Evolutionary conservation across 169 alveolate species (phyloP), one percentile per base, ranked within the genome.

Genomic region (Cytauxzoon felis): DNA sequence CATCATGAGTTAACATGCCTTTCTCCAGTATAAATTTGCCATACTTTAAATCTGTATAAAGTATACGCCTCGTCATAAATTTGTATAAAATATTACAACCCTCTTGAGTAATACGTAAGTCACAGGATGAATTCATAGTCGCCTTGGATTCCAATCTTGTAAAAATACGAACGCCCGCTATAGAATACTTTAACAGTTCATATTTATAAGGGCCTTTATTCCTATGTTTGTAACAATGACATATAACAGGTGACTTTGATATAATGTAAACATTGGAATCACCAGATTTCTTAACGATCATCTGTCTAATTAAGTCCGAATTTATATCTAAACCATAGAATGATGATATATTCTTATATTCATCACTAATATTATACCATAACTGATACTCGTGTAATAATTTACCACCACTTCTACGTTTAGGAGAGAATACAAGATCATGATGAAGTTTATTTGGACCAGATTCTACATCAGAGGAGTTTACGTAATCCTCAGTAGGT

Each of bases 41-140:
- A 18, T 61, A 71, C 23, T 51, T 23, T 21, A 27, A 9, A 36
- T 71, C 63, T 5, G 70, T 60, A 13, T 51, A 59, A 1, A 60
- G 16, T 23, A 53, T 58, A 13, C 82, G 60, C 27, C 70, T 38
- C 23, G 45, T 21, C 0, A 51, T n/a, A 34, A 53, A 49, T 26
- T 26, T 19, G 30, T 56, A 47, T 26, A 71, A 26, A 5, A 57
- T 41, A 11, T 40, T 3, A 13, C 70, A 21, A 23, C 57, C 56
- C 29, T 71, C 82, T 47, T 71, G 82, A 8, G 82, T 45, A 9
- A 71, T 52, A 16, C 82, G 69, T 57, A 71, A 56, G 19, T 26
- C 42, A 29, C 82, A 58, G 9, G 23, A 40, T 0, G 68, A 30
- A 11, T 32, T 62, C 13, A 6, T 5, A 1, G 69, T 50, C 0